These are phyloP conservation scores for Macroventuria anomochaeta DNA, from an alignment of 2,329 filamentous ascomycete genomes.

Conservation along the genomic window DNA sequence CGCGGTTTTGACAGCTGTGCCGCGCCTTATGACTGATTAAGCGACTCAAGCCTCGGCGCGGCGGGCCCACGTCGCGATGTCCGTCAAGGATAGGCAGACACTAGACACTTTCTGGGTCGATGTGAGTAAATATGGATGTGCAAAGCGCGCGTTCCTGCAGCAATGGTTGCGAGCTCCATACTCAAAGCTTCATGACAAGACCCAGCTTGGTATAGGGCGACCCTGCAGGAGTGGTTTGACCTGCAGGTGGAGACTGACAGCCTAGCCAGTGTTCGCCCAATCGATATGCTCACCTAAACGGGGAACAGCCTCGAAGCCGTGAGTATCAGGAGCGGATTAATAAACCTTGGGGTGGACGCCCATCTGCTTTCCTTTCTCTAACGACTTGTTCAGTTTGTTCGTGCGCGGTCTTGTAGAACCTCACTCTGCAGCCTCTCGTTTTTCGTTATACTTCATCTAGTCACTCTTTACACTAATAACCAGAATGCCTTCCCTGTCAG, in stretches of 20 bases:
- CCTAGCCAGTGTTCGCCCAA: conserved; percentile 4
- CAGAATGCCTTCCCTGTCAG: conserved; percentile 37
- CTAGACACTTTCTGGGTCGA: conserved; percentile 11
- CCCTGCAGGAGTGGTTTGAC: neutral
- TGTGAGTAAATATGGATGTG: conserved; percentile 2
- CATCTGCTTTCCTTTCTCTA: conserved; percentile 15
- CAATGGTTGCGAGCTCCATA: conserved; percentile 10
- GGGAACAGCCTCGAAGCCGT: conserved; percentile 8
- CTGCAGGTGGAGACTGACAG: conserved; percentile 1
- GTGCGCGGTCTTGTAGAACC: conserved; percentile 28
- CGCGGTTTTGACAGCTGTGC: conserved; percentile 24
- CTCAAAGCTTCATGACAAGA: neutral
- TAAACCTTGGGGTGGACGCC: conserved; percentile 18
- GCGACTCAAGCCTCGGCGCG: conserved; percentile 9
- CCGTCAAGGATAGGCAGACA: neutral
- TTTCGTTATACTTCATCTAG: conserved; percentile 20
- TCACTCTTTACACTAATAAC: conserved; percentile 33
- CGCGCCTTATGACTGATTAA: conserved; percentile 5
- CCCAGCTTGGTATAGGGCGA: conserved; percentile 4
- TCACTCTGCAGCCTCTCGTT: conserved; percentile 35
- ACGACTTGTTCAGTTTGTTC: conserved; percentile 35
- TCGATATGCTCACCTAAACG: conserved; percentile 4
- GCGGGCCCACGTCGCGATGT: neutral
- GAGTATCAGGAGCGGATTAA: conserved; percentile 8
- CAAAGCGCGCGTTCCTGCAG: conserved; percentile 24